Evolutionary conservation across 768 basidiomycete genomes (phyloP).

Genomic region (Boletus patriciae): DNA sequence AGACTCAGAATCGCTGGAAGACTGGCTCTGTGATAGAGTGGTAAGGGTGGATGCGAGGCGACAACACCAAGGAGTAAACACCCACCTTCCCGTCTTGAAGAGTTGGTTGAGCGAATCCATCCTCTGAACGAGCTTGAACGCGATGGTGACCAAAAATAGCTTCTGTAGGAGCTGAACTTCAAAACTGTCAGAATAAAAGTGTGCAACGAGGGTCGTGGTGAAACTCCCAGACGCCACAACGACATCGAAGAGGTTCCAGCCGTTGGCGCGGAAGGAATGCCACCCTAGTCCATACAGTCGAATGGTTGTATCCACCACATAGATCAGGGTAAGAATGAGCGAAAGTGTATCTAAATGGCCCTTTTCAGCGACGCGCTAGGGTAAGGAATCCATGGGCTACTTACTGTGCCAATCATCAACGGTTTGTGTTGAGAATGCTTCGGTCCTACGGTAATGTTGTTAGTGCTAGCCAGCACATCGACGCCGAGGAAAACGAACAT

Average conservation of each 20-base stretch:
- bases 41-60: not conserved
- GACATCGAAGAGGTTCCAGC: slow-evolving; percentile 94
- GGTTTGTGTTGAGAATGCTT: slow-evolving; percentile 60
- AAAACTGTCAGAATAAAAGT: slow-evolving; percentile 51
- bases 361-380: slow-evolving; percentile 8
- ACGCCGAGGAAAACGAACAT: slow-evolving; percentile 54
- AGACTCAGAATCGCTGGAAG: slow-evolving; percentile 83
- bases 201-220: slow-evolving; percentile 75
- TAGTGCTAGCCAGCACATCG: not conserved
- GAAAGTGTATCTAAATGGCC: slow-evolving; percentile 67
- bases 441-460: slow-evolving; percentile 56
- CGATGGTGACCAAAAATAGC: slow-evolving; percentile 89
- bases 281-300: slow-evolving; percentile 85
- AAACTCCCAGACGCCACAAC: slow-evolving; percentile 79
- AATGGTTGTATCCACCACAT: slow-evolving; percentile 72
- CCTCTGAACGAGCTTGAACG: slow-evolving; percentile 91
- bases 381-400: slow-evolving; percentile 21
- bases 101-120: slow-evolving; percentile 88
- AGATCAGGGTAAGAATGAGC: slow-evolving; percentile 67
- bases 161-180: slow-evolving; percentile 72
- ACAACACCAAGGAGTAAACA: slow-evolving; percentile 9
- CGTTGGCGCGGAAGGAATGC: slow-evolving; percentile 80
- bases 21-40: slow-evolving; percentile 57
- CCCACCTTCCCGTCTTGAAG: slow-evolving; percentile 94
- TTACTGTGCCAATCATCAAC: slow-evolving; percentile 62